Conservation (phyloP, 1,284 basidiomycete genomes). For the Irpex rosettiformis region DNA sequence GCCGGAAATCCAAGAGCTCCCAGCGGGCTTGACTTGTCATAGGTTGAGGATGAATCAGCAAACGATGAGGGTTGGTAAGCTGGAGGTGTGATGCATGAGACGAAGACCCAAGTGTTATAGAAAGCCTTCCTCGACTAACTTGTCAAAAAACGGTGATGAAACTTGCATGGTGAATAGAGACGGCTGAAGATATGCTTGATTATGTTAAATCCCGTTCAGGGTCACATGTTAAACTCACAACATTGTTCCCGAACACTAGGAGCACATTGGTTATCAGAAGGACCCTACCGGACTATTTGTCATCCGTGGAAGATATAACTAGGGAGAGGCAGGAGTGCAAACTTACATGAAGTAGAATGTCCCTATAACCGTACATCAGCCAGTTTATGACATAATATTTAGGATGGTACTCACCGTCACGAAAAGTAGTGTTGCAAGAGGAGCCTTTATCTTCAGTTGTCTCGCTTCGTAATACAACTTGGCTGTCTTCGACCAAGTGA, state of each 20-base stretch:
- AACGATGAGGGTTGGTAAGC: neutral
- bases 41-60: neutral
- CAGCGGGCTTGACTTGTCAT: neutral
- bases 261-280: neutral
- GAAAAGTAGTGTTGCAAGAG: neutral
- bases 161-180: too few species aligned
- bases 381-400: neutral
- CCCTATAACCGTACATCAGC: neutral
- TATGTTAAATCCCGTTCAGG: too few species aligned
- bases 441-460: neutral
- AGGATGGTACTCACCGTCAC: neutral
- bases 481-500: neutral
- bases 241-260: neutral
- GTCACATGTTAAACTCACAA: neutral
- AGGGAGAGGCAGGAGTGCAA: too few species aligned
- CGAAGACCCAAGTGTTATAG: neutral
- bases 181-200: too few species aligned
- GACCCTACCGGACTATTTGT: neutral
- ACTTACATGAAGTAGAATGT: neutral
- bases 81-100: neutral
- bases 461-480: neutral
- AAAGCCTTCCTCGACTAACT: neutral
- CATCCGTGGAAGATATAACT: too few species aligned
- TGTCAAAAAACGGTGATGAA: neutral
- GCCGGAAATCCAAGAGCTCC: neutral